A percentile compares a stretch with the other conserved stretches of the same genome.
Evolutionary conservation across 306 rosid genomes (phyloP).

Genomic region (Fragaria nilgerrensis): DNA sequence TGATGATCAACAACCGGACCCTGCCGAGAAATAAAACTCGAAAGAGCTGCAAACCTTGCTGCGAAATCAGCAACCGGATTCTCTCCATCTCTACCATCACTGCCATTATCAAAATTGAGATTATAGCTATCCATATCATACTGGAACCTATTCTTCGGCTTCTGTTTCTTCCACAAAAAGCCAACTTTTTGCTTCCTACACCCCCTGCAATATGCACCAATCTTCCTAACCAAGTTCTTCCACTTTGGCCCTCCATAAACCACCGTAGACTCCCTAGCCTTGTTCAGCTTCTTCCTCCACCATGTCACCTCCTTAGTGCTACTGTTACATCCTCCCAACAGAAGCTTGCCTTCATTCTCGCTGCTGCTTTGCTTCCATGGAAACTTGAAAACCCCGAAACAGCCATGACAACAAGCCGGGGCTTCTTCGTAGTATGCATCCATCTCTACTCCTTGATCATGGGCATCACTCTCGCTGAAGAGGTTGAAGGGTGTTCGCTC

Average conservation of each 20-base stretch:
- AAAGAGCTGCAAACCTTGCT: constrained; percentile 49
- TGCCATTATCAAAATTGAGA: constrained; percentile 54
- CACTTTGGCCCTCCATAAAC: constrained; percentile 71
- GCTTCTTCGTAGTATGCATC: not conserved
- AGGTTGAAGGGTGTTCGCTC: constrained; percentile 14
- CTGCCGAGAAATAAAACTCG: not conserved
- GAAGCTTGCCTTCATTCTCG: constrained; percentile 15
- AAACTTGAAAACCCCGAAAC: constrained; percentile 37
- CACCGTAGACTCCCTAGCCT: constrained; percentile 52
- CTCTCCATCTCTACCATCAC: constrained; percentile 36
- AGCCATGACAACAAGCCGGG: constrained; percentile 37
- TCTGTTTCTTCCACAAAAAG: constrained; percentile 13
- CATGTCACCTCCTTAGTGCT: constrained; percentile 28
- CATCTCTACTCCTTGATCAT: constrained; percentile 20
- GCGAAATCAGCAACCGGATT: constrained; percentile 43
- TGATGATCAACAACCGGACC: not conserved
- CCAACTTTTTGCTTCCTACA: not conserved
- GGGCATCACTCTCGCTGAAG: constrained; percentile 4
- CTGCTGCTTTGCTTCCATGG: constrained; percentile 23
- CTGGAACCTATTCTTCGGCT: constrained; percentile 36
- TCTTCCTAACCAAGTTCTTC: constrained; percentile 69
- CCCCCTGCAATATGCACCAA: constrained; percentile 37
- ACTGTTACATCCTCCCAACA: constrained; percentile 8
- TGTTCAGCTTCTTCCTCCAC: constrained; percentile 42
- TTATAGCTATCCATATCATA: constrained; percentile 74